Base-by-base conservation (phyloP, 805 yeast species). In the Yarrowia deformans region DNA sequence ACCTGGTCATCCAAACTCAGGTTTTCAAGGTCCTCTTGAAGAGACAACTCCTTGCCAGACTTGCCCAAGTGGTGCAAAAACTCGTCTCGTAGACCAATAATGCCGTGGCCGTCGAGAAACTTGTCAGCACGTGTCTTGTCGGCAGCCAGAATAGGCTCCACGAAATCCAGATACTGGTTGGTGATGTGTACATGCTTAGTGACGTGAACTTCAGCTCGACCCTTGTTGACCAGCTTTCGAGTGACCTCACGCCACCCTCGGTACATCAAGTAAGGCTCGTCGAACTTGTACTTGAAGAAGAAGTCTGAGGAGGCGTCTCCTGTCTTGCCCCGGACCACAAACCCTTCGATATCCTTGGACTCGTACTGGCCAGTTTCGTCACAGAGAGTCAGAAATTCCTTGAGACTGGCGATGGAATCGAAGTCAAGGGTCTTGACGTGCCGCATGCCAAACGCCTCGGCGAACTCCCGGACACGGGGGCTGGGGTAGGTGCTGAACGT, bases 211-310 rank as follows among this genome's bases (percentile, higher is more conserved):
- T 69, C 14, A 71, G 70, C 55, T 39, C 54, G 68, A 1, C 68
- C 56, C 35, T 14, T 70, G 35, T 74, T 75, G 40, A 72, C 72
- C 2, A 75, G 75, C 16, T 79, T 80, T 75, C 85, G 88, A 0
- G 98, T 92, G 1, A 87, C 90, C 74, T 95, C 98, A 72, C 99
- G 84, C 85, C 96, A 87, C 73, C 90, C 91, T 70, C 99, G 84
- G 77, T 93, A 95, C 84, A 95, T 84, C 55, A 93, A 79, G 76
- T 95, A 95, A 0, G 99, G 99, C 79, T 95, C 97, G 73, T 93
- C 97, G 77, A 95, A 95, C 78, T 95, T 95, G 81, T 82, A 95
- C 79, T 95, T 95, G 85, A 93, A 95, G 78, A 94, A 91, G 74
- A 84, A 92, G 71, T 88, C 90, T 12, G 34, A 42, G 5, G 48